phyloP scores from a whole-genome alignment of 108 stramenopile species.

The Fragilaria radians region DNA sequence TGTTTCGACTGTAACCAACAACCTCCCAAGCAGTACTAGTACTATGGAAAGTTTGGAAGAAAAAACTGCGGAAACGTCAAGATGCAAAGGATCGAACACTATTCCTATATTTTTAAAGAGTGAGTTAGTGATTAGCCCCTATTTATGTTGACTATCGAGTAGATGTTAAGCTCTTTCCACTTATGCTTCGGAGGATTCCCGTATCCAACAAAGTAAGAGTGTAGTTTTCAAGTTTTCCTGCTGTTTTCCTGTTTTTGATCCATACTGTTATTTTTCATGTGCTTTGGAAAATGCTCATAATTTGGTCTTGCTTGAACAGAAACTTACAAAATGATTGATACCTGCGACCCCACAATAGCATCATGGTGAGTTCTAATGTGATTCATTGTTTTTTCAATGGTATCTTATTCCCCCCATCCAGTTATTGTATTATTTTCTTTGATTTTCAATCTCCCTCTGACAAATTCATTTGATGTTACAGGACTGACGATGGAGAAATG shows the following conservation, averaged over 20 bases:
- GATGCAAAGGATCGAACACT: constrained; percentile 50
- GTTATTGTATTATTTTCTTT: background rate
- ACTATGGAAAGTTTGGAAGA: no score
- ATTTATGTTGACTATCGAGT: no score
- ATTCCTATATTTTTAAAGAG: constrained; percentile 85
- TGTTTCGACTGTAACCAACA: constrained; percentile 40
- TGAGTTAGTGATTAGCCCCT: constrained; percentile 16
- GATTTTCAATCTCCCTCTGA: constrained; percentile 1
- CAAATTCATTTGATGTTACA: no score
- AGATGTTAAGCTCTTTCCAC: no score
- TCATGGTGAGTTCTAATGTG: constrained; percentile 42
- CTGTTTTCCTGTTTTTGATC: no score
- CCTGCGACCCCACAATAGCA: constrained; percentile 58
- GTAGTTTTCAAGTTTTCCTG: no score
- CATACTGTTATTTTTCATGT: no score
- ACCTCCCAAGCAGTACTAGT: constrained; percentile 2
- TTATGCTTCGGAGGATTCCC: no score
- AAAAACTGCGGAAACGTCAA: constrained; percentile 34
- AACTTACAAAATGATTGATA: constrained; percentile 83
- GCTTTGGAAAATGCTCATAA: background rate
- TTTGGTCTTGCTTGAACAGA: constrained; percentile 18
- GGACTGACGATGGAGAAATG: constrained; percentile 75
- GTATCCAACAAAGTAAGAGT: no score
- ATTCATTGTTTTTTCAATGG: background rate
- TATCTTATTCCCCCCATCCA: background rate